phyloP scores from a whole-genome alignment of 108 stramenopile species.

The Cyclotella choctawhatcheeana region DNA sequence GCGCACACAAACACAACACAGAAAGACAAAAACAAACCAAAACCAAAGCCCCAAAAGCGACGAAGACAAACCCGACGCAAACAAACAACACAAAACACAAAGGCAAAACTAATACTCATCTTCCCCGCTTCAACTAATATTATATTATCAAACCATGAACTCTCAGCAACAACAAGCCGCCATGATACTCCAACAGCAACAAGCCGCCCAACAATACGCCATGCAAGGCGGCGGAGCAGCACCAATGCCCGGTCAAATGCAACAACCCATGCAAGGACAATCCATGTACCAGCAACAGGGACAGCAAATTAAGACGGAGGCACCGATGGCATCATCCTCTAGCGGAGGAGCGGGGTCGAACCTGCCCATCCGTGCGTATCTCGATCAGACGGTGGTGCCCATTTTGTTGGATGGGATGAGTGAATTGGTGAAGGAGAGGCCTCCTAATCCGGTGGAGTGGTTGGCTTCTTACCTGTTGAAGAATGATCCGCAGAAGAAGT shows the following conservation, averaged over 20 bases:
- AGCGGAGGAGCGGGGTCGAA: slow-evolving; percentile 8
- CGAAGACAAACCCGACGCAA: not conserved
- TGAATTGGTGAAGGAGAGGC: slow-evolving; percentile 97
- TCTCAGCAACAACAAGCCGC: slow-evolving; percentile 14
- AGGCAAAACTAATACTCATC: too few relatives aligned
- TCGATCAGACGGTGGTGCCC: slow-evolving; percentile 99
- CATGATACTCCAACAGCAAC: slow-evolving; percentile 1
- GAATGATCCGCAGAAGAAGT: slow-evolving; percentile 92
- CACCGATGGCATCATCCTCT: not conserved
- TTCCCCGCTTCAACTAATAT: not conserved
- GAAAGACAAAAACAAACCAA: too few relatives aligned
- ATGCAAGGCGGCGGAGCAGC: not conserved
- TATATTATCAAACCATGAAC: slow-evolving; percentile 7
- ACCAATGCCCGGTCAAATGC: slow-evolving; percentile 21
- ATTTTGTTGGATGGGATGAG: slow-evolving; percentile 98
- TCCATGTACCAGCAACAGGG: slow-evolving; percentile 9
- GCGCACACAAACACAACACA: too few relatives aligned
- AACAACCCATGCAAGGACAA: slow-evolving; percentile 9
- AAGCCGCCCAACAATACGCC: slow-evolving; percentile 2
- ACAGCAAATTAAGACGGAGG: slow-evolving; percentile 1
- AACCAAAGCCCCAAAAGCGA: too few relatives aligned
- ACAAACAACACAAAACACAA: not conserved
- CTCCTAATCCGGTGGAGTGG: slow-evolving; percentile 97
- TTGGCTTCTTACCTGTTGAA: slow-evolving; percentile 94
- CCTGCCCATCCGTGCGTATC: slow-evolving; percentile 97